Base-by-base conservation (phyloP, 2,329 filamentous ascomycete species). In the Hortaea sp. region DNA sequence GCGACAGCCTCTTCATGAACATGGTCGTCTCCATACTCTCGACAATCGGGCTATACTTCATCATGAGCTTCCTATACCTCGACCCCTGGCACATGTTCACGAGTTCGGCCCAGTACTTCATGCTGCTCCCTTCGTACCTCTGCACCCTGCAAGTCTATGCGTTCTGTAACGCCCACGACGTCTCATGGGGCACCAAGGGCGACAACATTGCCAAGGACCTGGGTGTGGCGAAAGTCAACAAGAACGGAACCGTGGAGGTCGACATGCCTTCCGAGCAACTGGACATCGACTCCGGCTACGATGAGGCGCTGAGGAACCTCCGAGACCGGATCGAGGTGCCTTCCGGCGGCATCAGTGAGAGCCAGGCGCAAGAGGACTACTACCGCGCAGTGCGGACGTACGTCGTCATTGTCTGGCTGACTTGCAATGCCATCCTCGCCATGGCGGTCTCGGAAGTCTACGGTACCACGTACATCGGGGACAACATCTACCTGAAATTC, bases 21-120 rank as follows among this genome's bases (percentile, higher is more conserved):
- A 77, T 98, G 51, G 86, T 97, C 60, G 81, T 98, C 43, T 92
- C 85, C 5, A 83, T 85, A n/a, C 73, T 84, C 3, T 94, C 88
- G 1, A 98, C 92, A 0, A 70, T 95, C 37, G 92, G 94, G 1
- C 74, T 98, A 35, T 98, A 97, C 75, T 92, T 98, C 71, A 67
- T 95, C 69, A 95, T 94, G 82, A 92, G 85, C 27, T 88, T 98
- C 70, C 70, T 98, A 50, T 98, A 98, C 68, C 79, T 98, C 41
- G 94, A 98, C 57, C 92, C 92, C 0, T 98, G 92, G 92, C 92
- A 98, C 73, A 92, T 98, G 85, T 85, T 98, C 69, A 98, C 92
- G 9, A 90, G 84, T 0, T 82, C 86, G 0, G 79, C 76, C 0
- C 89, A 95, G 65, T 98, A 98, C 73, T 95, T 98, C 64, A 77